Percentiles rank a stretch among this genome's conserved stretches.
phyloP scores from a whole-genome alignment of 2,329 filamentous ascomycete genomes.

The Claviceps humidiphila region DNA sequence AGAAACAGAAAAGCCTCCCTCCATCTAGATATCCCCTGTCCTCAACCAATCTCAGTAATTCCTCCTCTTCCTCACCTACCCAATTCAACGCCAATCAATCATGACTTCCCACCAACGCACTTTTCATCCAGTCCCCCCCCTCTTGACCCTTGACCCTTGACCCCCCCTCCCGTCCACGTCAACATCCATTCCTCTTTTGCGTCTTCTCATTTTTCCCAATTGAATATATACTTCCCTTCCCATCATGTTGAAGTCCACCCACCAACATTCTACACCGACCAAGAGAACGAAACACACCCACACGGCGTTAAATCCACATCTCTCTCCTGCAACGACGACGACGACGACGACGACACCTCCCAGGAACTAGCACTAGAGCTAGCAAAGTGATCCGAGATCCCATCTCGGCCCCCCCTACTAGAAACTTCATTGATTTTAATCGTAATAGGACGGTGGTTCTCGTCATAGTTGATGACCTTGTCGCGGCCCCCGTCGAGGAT shows the following conservation, averaged over 20 bases:
- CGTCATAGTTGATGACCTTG: conserved; percentile 19
- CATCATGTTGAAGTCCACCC: too few species aligned
- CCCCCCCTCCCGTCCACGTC: too few species aligned
- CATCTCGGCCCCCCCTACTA: neutral
- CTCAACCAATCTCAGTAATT: too few species aligned
- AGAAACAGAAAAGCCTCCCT: too few species aligned
- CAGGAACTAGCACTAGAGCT: conserved; percentile 5
- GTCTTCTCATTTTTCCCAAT: neutral
- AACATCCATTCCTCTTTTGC: neutral
- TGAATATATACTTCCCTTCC: neutral
- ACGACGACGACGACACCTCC: neutral
- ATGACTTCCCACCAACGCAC: too few species aligned
- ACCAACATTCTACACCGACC: neutral
- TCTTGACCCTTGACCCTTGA: too few species aligned
- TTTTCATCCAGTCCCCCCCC: too few species aligned
- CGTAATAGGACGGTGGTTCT: conserved; percentile 25
- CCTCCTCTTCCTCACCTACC: too few species aligned
- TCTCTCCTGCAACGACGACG: conserved; percentile 3
- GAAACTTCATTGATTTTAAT: conserved; percentile 30
- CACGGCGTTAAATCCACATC: conserved; percentile 3
- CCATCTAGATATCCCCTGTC: too few species aligned
- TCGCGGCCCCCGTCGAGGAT: conserved; percentile 26
- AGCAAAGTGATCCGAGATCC: conserved; percentile 1
- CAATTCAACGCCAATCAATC: too few species aligned
- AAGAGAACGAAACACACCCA: conserved; percentile 5